phyloP scores from a whole-genome alignment of 2,329 filamentous ascomycete genomes.

The Exophiala calicioides region DNA sequence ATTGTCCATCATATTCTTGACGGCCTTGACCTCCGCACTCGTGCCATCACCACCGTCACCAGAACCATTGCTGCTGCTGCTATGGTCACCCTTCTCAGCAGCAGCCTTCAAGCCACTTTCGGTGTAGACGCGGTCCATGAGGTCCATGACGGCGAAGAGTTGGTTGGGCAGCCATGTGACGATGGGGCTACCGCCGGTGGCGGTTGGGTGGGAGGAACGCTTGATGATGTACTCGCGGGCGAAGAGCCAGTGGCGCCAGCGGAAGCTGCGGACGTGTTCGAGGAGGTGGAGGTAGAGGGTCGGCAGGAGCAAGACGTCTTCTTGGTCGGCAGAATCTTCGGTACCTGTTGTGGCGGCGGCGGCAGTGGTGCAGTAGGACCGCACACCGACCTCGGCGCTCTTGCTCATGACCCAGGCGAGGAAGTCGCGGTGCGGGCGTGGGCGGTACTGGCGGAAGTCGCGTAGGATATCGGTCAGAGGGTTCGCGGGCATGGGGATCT shows the following conservation, averaged over 20 bases:
- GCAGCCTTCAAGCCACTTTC: constrained; percentile 24
- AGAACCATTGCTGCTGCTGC: constrained; percentile 1
- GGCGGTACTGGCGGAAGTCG: constrained; percentile 87
- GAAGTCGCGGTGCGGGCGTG: constrained; percentile 85
- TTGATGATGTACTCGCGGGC: constrained; percentile 52
- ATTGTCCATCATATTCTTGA: constrained; percentile 39
- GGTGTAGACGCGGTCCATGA: constrained; percentile 50
- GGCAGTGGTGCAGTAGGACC: constrained; percentile 33
- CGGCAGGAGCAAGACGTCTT: constrained; percentile 35
- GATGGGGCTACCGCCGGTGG: constrained; percentile 52
- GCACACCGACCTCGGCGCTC: constrained; percentile 50
- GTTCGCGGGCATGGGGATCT: constrained; percentile 84
- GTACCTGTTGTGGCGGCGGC: background rate
- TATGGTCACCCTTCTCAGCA: constrained; percentile 9
- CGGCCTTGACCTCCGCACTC: constrained; percentile 22
- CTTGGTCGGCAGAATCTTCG: constrained; percentile 34
- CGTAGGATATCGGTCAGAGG: constrained; percentile 83
- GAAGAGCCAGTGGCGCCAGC: constrained; percentile 53
- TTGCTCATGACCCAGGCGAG: constrained; percentile 67
- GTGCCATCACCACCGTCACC: background rate
- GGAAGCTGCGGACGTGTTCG: constrained; percentile 51
- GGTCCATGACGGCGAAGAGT: constrained; percentile 50
- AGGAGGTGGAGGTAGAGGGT: constrained; percentile 48
- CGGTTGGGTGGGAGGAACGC: constrained; percentile 48
- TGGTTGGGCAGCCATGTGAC: constrained; percentile 54